Evolutionary conservation across 495 filamentous ascomycete species (phyloP).

Genomic region (Lasiosphaeria ovina): DNA sequence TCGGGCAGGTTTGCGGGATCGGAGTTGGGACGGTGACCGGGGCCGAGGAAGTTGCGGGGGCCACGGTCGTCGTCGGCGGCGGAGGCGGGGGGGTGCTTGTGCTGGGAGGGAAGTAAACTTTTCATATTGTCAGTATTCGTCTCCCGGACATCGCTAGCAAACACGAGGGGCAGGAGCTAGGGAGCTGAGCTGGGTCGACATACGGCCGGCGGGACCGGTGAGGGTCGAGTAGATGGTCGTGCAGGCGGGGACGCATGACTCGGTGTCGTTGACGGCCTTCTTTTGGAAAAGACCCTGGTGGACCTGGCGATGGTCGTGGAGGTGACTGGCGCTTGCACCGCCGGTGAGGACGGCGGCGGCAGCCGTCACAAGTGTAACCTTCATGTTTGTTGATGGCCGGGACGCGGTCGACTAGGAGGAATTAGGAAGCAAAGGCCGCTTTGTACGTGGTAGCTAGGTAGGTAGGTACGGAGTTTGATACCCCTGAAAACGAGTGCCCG

Average conservation of each 20-base stretch:
- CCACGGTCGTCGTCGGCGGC: constrained; percentile 15
- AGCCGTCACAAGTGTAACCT: constrained; percentile 62
- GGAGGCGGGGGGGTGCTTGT: constrained; percentile 25
- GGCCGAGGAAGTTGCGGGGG: constrained; percentile 30
- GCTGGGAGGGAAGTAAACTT: constrained; percentile 34
- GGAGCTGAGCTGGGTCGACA: constrained; percentile 26
- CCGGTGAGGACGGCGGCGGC: constrained; percentile 65
- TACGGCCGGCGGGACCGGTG: constrained; percentile 60
- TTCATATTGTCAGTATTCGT: constrained; percentile 7
- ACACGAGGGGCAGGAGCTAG: not conserved
- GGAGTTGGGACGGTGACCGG: constrained; percentile 59
- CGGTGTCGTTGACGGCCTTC: constrained; percentile 38
- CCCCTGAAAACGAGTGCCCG: constrained; percentile 72
- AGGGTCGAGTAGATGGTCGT: constrained; percentile 61
- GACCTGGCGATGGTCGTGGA: constrained; percentile 55
- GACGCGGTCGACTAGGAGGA: not conserved
- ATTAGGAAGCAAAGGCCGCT: constrained; percentile 5
- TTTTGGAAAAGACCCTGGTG: constrained; percentile 61
- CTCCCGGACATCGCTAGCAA: too few species aligned
- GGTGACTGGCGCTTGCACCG: constrained; percentile 52
- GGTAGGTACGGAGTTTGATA: not conserved
- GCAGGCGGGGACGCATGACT: constrained; percentile 59
- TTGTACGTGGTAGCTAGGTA: constrained; percentile 33
- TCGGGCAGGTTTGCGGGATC: constrained; percentile 63
- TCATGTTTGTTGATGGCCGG: constrained; percentile 49